Conservation (phyloP, 148 eudicot species). For the Chenopodium formosanum region DNA sequence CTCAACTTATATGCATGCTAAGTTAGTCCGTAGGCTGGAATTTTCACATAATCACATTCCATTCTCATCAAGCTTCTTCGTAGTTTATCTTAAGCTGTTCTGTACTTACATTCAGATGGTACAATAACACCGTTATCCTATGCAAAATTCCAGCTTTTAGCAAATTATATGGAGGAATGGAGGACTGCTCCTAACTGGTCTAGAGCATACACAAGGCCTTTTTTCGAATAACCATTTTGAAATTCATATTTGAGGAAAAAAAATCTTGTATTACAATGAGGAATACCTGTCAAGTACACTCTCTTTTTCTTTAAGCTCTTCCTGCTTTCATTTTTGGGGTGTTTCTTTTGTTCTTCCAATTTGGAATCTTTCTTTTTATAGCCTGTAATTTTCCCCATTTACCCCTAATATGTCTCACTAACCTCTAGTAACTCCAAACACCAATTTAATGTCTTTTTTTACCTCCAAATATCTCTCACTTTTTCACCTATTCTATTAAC, state of each 20-base stretch:
- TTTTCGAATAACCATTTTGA: background rate
- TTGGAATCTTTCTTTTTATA: too few relatives aligned
- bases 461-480: too few relatives aligned
- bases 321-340: too few relatives aligned
- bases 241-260: background rate
- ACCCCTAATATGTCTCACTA: too few relatives aligned
- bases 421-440: too few relatives aligned
- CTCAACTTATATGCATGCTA: background rate
- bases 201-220: background rate
- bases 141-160: background rate
- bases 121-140: background rate
- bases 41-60: background rate
- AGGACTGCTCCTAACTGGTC: background rate
- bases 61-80: background rate
- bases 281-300: too few relatives aligned
- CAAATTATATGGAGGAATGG: background rate
- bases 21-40: background rate
- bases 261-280: background rate
- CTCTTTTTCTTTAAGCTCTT: too few relatives aligned
- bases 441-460: too few relatives aligned
- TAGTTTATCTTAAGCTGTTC: background rate
- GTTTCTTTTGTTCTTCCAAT: too few relatives aligned
- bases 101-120: background rate
- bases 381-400: too few relatives aligned
- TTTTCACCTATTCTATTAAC: too few relatives aligned